These are phyloP conservation scores for Phytopythium ostracodes DNA, from an alignment of 352 stramenopile species.

Conservation along the genomic window DNA sequence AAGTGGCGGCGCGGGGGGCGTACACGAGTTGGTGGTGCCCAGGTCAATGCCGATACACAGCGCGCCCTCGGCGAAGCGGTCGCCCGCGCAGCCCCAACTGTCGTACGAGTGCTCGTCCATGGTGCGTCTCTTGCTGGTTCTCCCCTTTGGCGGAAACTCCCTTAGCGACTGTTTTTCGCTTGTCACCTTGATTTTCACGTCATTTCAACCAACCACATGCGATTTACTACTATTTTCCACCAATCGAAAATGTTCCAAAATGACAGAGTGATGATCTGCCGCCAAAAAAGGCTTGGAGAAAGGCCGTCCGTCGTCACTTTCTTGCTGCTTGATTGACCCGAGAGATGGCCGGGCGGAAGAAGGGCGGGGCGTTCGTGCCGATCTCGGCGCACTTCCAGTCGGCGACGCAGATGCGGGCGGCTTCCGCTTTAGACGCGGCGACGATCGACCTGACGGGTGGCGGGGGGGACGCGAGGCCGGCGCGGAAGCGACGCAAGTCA, in stretches of 20 bases:
- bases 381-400: constrained; percentile 60
- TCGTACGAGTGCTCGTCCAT: constrained; percentile 38
- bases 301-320: not conserved
- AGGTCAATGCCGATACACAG: constrained; percentile 99
- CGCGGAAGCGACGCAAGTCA: constrained; percentile 10
- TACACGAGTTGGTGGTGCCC: constrained; percentile 99
- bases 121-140: constrained; percentile 12
- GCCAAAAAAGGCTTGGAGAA: constrained; percentile 4
- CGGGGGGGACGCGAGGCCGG: not conserved
- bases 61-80: constrained; percentile 66
- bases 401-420: constrained; percentile 8
- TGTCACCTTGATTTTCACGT: not conserved
- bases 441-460: constrained; percentile 46
- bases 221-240: not conserved
- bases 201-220: constrained; percentile 4
- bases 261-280: constrained; percentile 9
- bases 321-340: too few relatives aligned
- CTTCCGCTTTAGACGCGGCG: constrained; percentile 8
- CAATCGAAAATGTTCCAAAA: not conserved
- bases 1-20: constrained; percentile 3
- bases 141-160: too few relatives aligned
- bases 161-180: not conserved
- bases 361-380: constrained; percentile 30
- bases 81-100: constrained; percentile 65
- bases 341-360: not conserved